Conservation (phyloP, 179 eudicot species). For the Patellifolia procumbens region DNA sequence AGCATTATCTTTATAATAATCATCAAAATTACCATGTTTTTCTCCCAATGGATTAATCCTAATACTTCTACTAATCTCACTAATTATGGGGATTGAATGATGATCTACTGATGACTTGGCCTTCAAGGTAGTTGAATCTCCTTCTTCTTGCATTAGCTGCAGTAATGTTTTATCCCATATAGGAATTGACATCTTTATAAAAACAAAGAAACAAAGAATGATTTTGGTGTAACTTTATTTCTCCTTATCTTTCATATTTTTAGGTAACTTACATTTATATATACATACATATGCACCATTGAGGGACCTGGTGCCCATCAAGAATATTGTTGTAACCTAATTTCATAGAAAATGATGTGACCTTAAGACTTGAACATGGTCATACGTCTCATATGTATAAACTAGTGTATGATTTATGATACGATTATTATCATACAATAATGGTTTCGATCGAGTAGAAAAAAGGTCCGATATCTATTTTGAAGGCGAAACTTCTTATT, state of each 20-base stretch:
- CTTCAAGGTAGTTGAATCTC: neutral
- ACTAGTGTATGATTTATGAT: no score
- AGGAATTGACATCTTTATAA: neutral
- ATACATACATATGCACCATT: no score
- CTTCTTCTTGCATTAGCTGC: conserved; percentile 21
- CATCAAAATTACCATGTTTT: neutral
- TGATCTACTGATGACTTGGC: neutral
- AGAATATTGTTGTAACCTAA: no score
- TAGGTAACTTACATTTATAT: neutral
- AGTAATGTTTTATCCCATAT: neutral
- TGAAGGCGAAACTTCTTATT: no score
- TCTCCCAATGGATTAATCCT: conserved; percentile 17
- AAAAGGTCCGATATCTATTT: no score
- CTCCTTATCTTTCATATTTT: neutral
- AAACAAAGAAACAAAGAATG: neutral
- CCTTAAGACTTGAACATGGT: no score
- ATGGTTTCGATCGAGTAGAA: no score
- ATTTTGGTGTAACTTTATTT: neutral
- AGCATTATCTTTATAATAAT: neutral
- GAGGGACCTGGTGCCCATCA: no score
- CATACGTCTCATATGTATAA: no score
- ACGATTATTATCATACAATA: no score
- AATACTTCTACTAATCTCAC: conserved; percentile 10
- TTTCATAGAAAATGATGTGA: no score
- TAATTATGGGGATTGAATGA: neutral